Evolutionary conservation across 768 basidiomycete species (phyloP).

Genomic region (Tylopilus sp.): DNA sequence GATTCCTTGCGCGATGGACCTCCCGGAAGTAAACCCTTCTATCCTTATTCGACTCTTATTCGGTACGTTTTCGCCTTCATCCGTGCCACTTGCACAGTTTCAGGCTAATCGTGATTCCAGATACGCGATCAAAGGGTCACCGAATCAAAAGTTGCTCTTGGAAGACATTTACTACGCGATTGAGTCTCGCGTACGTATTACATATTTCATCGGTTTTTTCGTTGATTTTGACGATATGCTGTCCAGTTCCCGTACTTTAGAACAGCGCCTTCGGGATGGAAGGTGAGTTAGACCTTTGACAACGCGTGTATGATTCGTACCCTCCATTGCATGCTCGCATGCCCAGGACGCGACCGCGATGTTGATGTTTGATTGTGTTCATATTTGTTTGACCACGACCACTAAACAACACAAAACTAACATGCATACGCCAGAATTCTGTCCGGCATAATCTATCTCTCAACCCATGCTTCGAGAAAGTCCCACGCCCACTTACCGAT

Average conservation of each 20-base stretch:
- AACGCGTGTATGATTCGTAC: not conserved
- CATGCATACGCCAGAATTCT: constrained; percentile 59
- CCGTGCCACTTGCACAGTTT: not conserved
- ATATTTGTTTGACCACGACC: constrained; percentile 49
- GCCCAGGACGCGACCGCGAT: constrained; percentile 49
- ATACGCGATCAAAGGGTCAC: constrained; percentile 89
- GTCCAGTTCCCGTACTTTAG: constrained; percentile 84
- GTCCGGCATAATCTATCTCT: constrained; percentile 88
- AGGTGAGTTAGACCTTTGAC: constrained; percentile 49
- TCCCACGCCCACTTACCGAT: constrained; percentile 86
- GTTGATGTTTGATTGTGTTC: constrained; percentile 60
- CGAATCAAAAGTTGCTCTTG: constrained; percentile 78
- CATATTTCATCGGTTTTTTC: not conserved
- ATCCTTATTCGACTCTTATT: constrained; percentile 88
- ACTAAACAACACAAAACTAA: constrained; percentile 31
- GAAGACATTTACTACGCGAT: constrained; percentile 94
- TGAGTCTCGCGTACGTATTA: constrained; percentile 69
- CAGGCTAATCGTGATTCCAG: constrained; percentile 35
- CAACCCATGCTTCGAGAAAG: constrained; percentile 90
- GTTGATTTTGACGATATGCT: constrained; percentile 10
- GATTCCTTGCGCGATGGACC: constrained; percentile 85
- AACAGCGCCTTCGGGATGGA: constrained; percentile 87
- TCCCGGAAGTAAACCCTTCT: constrained; percentile 86
- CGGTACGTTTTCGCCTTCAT: constrained; percentile 48
- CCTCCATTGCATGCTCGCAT: constrained; percentile 4